Percentiles rank a stretch among this genome's conserved stretches.
phyloP scores from a whole-genome alignment of 257 asterid species.

The Salvia miltiorrhiza region DNA sequence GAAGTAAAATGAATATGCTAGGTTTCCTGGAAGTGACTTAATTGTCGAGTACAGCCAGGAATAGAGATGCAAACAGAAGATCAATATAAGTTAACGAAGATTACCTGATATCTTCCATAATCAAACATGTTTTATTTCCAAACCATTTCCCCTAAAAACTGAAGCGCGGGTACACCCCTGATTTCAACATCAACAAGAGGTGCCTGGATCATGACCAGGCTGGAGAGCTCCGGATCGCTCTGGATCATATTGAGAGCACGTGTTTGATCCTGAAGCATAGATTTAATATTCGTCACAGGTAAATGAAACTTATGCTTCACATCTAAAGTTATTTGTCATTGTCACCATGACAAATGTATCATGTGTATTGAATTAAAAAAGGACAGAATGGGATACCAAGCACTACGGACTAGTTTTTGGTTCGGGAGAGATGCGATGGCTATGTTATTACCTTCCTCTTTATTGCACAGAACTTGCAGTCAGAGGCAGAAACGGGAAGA shows the following conservation, averaged over 20 bases:
- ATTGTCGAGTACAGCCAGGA: background rate
- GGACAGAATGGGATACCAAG: background rate
- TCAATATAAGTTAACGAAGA: background rate
- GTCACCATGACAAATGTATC: background rate
- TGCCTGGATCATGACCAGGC: conserved; percentile 67
- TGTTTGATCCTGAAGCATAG: conserved; percentile 70
- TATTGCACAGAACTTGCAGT: conserved; percentile 94
- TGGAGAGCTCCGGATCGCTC: conserved; percentile 72
- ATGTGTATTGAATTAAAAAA: background rate
- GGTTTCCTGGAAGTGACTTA: background rate
- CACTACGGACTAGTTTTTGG: background rate
- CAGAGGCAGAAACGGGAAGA: conserved; percentile 83
- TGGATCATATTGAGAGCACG: conserved; percentile 59
- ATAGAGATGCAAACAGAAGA: background rate
- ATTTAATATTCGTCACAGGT: background rate
- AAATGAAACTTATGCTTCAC: background rate
- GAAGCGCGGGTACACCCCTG: conserved; percentile 99
- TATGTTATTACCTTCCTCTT: conserved; percentile 68
- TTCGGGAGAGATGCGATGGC: background rate
- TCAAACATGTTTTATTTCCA: conserved; percentile 59
- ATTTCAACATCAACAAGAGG: conserved; percentile 97
- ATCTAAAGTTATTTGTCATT: background rate
- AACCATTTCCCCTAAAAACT: conserved; percentile 85
- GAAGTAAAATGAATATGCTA: background rate
- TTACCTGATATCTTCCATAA: conserved; percentile 17